Base-by-base conservation (phyloP, 805 yeast species). In the Yarrowia alimentaria region DNA sequence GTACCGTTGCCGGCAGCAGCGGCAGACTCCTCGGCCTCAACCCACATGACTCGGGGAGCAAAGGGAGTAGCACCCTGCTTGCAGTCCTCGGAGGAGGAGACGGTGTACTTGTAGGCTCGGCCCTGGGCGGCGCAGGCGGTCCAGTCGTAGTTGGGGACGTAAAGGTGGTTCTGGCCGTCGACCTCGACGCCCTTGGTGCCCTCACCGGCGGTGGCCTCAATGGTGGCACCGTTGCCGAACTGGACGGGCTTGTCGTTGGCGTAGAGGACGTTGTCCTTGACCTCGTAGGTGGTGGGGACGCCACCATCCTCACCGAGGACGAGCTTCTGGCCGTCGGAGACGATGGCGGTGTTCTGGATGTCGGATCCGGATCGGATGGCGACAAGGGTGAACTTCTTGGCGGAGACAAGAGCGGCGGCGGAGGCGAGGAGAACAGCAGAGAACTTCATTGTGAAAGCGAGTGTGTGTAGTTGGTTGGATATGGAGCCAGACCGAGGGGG, bases 341-440 rank as follows among this genome's bases (percentile, higher is more conserved):
- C 30, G n/a, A 37, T 16, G 22, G 30, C 9, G 30, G 14, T 4
- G 33, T 47, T 47, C 43, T 47, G 52, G 47, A 33, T 19, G 16
- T 25, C 33, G 14, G 52, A 24, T 14, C 52, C 47, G n/a, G 52
- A 34, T 17, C 47, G 52, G 47, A 47, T 47, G 29, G 47, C 30
- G 32, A 47, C 30, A n/a, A 47, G 29, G 6, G 25, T 37, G 43
- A 47, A 47, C 30, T 28, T 17, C 42, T 45, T 19, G 51, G 43
- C 43, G 22, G 43, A 37, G 30, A 24, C 43, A 12, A 37, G 43
- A 12, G 30, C 43, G 22, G 30, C 30, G 10, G 30, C 43, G 7
- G 43, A 24, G 30, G 43, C 43, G 30, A 37, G 43, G 43, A 37
- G 43, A 25, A 37, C 30, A 17, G 43, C 43, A 22, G 43, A 37